Evolutionary conservation across 148 eudicot genomes (phyloP), one percentile per base, ranked within the genome.

Genomic region (Suaeda aralocaspica): DNA sequence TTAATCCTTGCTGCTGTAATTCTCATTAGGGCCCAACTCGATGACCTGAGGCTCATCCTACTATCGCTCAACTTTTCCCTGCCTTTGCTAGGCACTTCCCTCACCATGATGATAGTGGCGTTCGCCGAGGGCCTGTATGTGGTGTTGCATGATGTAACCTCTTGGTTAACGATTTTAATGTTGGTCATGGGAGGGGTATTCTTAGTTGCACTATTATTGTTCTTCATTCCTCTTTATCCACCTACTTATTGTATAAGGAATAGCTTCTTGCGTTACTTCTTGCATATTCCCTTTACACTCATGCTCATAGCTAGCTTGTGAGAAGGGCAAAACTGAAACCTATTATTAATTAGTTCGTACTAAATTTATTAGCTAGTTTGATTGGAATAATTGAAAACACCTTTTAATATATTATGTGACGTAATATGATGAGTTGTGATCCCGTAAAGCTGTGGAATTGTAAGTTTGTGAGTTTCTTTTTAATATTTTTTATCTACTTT

Each of bases 11-110:
- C 73, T 0, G 28, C 22, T 0, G 74, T 78, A 15, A 36, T 46
- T 26, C 81, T 78, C 52, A 73, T 78, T 11, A 73, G 77, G 77
- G 81, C 81, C 2, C 81, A 78, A 11, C 73, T 78, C 0, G 77
- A 73, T 13, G 81, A 78, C 29, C 45, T 64, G 0, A 56, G 69
- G 55, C 64, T 78, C 7, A 42, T 63, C 2, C 21, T 73, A 25
- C 9, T 73, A 51, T 59, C 77, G 2, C 51, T 78, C 0, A 41
- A 73, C 61, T 64, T 73, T 0, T 77, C 81, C 9, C 21, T 78
- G 30, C 81, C 81, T 5, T 39, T 73, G 42, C 73, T 78, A 0
- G 81, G 77, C 16, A 55, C 5, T 18, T 31, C 81, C 28, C 66
- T 78, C 19, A 42, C 59, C 8, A 69, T 28, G 51, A 78, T 68